A percentile compares a stretch with the other conserved stretches of the same genome.
These are phyloP conservation scores for Stromatinia cepivora DNA, from an alignment of 2,329 filamentous ascomycete genomes.

Conservation along the genomic window DNA sequence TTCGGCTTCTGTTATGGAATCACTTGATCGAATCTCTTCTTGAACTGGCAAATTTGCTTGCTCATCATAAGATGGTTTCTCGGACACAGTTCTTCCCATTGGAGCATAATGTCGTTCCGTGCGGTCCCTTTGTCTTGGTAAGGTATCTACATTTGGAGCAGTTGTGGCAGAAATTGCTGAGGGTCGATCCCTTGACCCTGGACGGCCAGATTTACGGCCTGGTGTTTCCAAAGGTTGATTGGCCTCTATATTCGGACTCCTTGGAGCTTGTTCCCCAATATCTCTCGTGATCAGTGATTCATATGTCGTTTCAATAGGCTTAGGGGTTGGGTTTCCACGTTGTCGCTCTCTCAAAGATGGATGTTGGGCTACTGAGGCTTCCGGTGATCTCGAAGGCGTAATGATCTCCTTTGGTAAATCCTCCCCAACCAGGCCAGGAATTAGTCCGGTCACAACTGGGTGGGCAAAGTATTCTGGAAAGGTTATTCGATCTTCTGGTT, in stretches of 20 bases:
- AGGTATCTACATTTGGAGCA: conserved; percentile 36
- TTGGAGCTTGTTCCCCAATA: conserved; percentile 28
- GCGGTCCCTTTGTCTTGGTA: conserved; percentile 36
- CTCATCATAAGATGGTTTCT: conserved; percentile 34
- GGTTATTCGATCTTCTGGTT: conserved; percentile 78
- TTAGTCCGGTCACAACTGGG: conserved; percentile 68
- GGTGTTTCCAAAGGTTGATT: conserved; percentile 32
- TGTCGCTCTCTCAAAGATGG: conserved; percentile 27
- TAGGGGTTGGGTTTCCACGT: not conserved
- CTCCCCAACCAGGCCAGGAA: conserved; percentile 79
- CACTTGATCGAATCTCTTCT: conserved; percentile 40
- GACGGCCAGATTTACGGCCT: conserved; percentile 27
- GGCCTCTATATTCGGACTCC: conserved; percentile 27
- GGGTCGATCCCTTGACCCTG: conserved; percentile 33
- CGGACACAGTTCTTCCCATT: conserved; percentile 24
- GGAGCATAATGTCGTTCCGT: conserved; percentile 23
- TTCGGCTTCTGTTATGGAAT: conserved; percentile 57
- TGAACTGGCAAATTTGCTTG: conserved; percentile 30
- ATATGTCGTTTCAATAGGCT: conserved; percentile 23
- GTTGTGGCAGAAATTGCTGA: conserved; percentile 33
- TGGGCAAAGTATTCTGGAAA: conserved; percentile 86
- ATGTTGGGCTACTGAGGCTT: conserved; percentile 30
- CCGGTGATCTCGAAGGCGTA: conserved; percentile 27
- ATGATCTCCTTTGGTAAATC: conserved; percentile 53
- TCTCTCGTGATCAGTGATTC: conserved; percentile 5